phyloP scores from a whole-genome alignment of 176 grass and related monocot genomes.

The Hordeum vulgare region MorexV3_pseudomolecules_assembly NC_058518.1:431098757-431099256 shows the following conservation, averaged over 20 bases:
- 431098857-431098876: not conserved
- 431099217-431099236: no score
- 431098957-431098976: not conserved
- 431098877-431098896: not conserved
- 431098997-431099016: not conserved
- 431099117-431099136: slow-evolving; percentile 11
- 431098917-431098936: not conserved
- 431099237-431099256: no score
- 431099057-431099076: not conserved
- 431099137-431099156: slow-evolving; percentile 15
- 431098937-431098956: not conserved
- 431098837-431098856: slow-evolving; percentile 1
- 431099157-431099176: slow-evolving; percentile 15
- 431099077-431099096: not conserved
- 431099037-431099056: not conserved
- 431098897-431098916: not conserved
- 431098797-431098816: slow-evolving; percentile 6
- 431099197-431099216: no score
- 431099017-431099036: not conserved
- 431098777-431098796: slow-evolving; percentile 3
- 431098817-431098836: not conserved
- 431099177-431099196: no score
- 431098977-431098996: not conserved
- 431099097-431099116: not conserved
- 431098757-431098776: not conserved